A percentile compares a stretch with the other conserved stretches of the same genome.
Conservation (phyloP, 108 stramenopile species). For the Pelagomonas calceolata region DNA sequence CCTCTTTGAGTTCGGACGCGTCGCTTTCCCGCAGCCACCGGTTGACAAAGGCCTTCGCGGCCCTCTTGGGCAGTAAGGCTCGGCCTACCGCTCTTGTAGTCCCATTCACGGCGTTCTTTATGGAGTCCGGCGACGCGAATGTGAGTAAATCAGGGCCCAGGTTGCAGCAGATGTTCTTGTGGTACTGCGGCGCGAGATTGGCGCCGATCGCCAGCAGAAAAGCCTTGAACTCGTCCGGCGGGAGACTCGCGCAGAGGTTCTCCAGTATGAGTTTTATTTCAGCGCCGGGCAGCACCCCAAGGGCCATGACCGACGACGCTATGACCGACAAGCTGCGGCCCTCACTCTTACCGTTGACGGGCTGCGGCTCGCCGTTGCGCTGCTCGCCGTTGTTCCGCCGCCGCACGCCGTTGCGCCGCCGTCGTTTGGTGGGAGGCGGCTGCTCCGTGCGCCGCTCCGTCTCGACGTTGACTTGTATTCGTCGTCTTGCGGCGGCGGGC, state of each 20-base stretch:
- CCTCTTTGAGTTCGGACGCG: not conserved
- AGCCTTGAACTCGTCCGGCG: slow-evolving; percentile 1
- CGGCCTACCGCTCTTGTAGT: not conserved
- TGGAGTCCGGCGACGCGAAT: no score
- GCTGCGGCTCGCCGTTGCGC: not conserved
- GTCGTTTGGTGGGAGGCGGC: no score
- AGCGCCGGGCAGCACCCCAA: not conserved
- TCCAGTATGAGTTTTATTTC: slow-evolving; percentile 10
- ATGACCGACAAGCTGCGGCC: not conserved
- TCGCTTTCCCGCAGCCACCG: not conserved
- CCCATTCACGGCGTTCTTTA: not conserved
- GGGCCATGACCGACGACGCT: not conserved
- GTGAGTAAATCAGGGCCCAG: no score
- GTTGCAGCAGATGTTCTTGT: not conserved
- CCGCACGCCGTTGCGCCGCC: no score
- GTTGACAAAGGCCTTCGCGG: not conserved
- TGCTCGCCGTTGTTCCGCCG: no score
- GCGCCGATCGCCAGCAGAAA: not conserved
- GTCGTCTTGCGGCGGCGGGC: no score
- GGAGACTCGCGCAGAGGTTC: slow-evolving; percentile 1
- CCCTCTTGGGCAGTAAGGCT: not conserved
- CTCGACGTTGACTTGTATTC: no score
- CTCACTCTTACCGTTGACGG: not conserved
- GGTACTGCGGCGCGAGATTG: not conserved
- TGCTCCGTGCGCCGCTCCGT: no score